Evolutionary conservation across 2,329 filamentous ascomycete genomes (phyloP).

Genomic region (Chaetomium strumarium): DNA sequence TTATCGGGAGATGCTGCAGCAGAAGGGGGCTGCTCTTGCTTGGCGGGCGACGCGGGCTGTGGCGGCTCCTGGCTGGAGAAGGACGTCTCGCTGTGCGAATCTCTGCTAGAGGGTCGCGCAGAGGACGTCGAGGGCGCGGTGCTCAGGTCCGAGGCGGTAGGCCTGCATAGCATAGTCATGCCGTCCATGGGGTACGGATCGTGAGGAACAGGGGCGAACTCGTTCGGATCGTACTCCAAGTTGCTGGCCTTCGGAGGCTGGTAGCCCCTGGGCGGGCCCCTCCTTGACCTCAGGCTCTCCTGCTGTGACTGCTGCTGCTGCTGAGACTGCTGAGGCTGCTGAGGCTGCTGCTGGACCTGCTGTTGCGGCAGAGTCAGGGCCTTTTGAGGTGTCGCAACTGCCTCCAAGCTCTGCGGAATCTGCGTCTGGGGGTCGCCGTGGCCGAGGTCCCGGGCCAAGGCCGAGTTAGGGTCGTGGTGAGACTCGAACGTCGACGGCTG

Average conservation of each 20-base stretch:
- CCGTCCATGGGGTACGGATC: slow-evolving; percentile 92
- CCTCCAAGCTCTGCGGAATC: slow-evolving; percentile 44
- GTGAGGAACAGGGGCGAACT: slow-evolving; percentile 70
- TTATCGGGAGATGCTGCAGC: slow-evolving; percentile 53
- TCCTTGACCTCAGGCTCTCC: slow-evolving; percentile 14
- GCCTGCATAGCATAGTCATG: slow-evolving; percentile 91
- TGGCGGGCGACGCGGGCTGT: slow-evolving; percentile 57
- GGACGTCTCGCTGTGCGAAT: slow-evolving; percentile 87
- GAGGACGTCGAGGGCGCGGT: slow-evolving; percentile 47
- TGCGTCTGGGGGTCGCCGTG: slow-evolving; percentile 45
- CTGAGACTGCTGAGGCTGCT: too few relatives aligned
- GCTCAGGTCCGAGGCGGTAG: slow-evolving; percentile 34
- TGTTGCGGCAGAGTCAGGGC: slow-evolving; percentile 19
- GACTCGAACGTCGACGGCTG: slow-evolving; percentile 91
- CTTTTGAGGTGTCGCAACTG: slow-evolving; percentile 49
- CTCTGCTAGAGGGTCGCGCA: slow-evolving; percentile 72
- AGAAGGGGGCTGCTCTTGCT: slow-evolving; percentile 42
- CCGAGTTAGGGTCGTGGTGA: slow-evolving; percentile 78
- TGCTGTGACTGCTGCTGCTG: too few relatives aligned
- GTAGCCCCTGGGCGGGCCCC: slow-evolving; percentile 23
- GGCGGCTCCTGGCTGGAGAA: slow-evolving; percentile 78
- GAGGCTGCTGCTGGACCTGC: too few relatives aligned
- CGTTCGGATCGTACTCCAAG: slow-evolving; percentile 44
- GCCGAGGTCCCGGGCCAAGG: slow-evolving; percentile 63
- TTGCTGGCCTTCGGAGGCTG: slow-evolving; percentile 24